Percentiles rank a stretch among this genome's conserved stretches.
Conservation (phyloP, 371 early-diverging fungal genomes). For the Mucor circinelloides region DNA sequence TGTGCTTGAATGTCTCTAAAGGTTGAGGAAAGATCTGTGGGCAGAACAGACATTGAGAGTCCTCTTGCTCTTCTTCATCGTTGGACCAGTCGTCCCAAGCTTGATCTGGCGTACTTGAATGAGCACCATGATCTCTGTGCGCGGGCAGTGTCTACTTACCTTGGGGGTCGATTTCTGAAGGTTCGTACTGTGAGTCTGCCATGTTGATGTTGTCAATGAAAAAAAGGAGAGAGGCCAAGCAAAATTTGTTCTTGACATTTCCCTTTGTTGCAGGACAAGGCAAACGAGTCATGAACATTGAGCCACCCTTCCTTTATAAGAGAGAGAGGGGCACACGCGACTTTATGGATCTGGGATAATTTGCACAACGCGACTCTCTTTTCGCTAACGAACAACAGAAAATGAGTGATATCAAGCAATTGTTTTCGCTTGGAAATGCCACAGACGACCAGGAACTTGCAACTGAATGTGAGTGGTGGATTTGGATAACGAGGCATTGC, state of each 20-base stretch:
- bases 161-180: constrained; percentile 43
- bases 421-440: not conserved
- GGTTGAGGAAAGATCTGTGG: constrained; percentile 48
- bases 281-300: constrained; percentile 5
- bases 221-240: too few species aligned
- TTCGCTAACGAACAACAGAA: not conserved
- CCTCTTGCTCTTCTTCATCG: constrained; percentile 60
- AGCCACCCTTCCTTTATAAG: not conserved
- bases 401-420: constrained; percentile 7
- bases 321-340: not conserved
- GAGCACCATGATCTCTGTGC: not conserved
- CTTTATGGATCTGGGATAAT: not conserved
- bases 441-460: not conserved
- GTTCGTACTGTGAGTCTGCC: constrained; percentile 36
- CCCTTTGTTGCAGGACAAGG: constrained; percentile 13
- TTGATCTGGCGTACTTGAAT: constrained; percentile 14
- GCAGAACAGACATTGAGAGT: constrained; percentile 80
- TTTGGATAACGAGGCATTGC: not conserved
- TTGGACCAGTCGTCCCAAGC: constrained; percentile 84
- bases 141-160: constrained; percentile 27
- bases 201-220: not conserved
- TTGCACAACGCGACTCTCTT: not conserved
- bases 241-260: constrained; percentile 8
- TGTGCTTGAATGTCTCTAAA: constrained; percentile 67
- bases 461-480: not conserved